phyloP scores from a whole-genome alignment of 2,329 filamentous ascomycete genomes.

The Fusarium sp. region DNA sequence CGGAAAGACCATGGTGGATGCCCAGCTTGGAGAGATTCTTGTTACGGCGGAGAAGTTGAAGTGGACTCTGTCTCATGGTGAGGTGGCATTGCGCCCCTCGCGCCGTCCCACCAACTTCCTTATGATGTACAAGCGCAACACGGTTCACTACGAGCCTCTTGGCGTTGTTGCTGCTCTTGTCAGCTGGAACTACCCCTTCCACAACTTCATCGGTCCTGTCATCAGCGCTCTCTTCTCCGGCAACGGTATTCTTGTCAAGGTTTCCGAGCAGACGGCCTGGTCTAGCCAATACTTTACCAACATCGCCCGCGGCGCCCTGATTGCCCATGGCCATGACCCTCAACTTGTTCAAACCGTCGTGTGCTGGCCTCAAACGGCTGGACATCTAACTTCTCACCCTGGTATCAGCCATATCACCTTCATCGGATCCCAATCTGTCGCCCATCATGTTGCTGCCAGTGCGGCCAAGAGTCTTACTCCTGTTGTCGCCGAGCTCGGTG shows the following conservation, averaged over 20 bases:
- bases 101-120: slow-evolving; percentile 87
- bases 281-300: slow-evolving; percentile 84
- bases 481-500: slow-evolving; percentile 90
- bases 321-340: slow-evolving; percentile 84
- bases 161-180: slow-evolving; percentile 94
- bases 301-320: slow-evolving; percentile 82
- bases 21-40: slow-evolving; percentile 91
- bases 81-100: slow-evolving; percentile 79
- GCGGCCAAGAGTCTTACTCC: slow-evolving; percentile 90
- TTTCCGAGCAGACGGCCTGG: slow-evolving; percentile 96
- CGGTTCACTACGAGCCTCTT: slow-evolving; percentile 89
- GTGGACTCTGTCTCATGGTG: slow-evolving; percentile 94
- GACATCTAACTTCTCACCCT: slow-evolving; percentile 85
- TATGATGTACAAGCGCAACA: slow-evolving; percentile 96
- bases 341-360: slow-evolving; percentile 85
- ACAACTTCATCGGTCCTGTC: slow-evolving; percentile 92
- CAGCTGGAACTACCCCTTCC: slow-evolving; percentile 97
- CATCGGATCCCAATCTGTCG: slow-evolving; percentile 89
- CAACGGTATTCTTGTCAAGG: slow-evolving; percentile 93
- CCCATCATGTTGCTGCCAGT: slow-evolving; percentile 86
- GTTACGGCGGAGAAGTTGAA: slow-evolving; percentile 93
- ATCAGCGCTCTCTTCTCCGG: slow-evolving; percentile 92
- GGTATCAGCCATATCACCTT: slow-evolving; percentile 92
- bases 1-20: slow-evolving; percentile 96
- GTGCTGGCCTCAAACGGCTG: slow-evolving; percentile 88